phyloP scores from a whole-genome alignment of 1,139 yeast genomes.

The Meyerozyma carpophila region DNA sequence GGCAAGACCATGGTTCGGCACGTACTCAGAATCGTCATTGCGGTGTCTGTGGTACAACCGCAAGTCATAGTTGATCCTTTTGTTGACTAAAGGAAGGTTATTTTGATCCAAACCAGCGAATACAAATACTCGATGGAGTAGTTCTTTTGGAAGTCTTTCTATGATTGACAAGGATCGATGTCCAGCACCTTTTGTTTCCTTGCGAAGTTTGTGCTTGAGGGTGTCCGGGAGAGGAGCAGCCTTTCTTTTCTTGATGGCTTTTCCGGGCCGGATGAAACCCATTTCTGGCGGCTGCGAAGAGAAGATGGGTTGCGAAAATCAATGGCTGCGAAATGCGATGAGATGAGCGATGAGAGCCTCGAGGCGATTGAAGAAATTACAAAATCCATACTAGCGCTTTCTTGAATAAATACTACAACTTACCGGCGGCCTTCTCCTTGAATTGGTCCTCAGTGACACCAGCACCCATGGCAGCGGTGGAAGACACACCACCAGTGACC shows the following conservation, averaged over 20 bases:
- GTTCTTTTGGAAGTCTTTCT: constrained; percentile 27
- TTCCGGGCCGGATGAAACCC: constrained; percentile 30
- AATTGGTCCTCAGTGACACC: constrained; percentile 98
- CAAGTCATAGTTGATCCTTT: constrained; percentile 12
- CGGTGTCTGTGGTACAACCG: constrained; percentile 5
- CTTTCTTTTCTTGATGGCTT: constrained; percentile 9
- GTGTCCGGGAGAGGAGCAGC: background rate
- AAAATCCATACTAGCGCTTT: background rate
- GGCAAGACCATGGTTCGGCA: constrained; percentile 6
- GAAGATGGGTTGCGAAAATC: background rate
- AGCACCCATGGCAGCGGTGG: constrained; percentile 98
- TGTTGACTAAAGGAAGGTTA: constrained; percentile 21
- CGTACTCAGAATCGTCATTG: constrained; percentile 8
- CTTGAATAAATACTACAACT: background rate
- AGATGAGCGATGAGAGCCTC: background rate
- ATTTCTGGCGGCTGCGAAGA: constrained; percentile 8
- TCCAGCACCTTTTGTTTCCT: constrained; percentile 3
- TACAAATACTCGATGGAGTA: constrained; percentile 26
- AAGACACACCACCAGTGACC: constrained; percentile 91
- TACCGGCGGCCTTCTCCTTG: constrained; percentile 31
- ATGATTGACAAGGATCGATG: constrained; percentile 6
- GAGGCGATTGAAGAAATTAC: too few relatives aligned
- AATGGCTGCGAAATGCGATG: background rate
- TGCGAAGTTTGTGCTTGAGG: background rate
- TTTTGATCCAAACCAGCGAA: constrained; percentile 24